These are phyloP conservation scores for Hygrocybe punicea DNA, from an alignment of 768 basidiomycete species.

Conservation along the genomic window DNA sequence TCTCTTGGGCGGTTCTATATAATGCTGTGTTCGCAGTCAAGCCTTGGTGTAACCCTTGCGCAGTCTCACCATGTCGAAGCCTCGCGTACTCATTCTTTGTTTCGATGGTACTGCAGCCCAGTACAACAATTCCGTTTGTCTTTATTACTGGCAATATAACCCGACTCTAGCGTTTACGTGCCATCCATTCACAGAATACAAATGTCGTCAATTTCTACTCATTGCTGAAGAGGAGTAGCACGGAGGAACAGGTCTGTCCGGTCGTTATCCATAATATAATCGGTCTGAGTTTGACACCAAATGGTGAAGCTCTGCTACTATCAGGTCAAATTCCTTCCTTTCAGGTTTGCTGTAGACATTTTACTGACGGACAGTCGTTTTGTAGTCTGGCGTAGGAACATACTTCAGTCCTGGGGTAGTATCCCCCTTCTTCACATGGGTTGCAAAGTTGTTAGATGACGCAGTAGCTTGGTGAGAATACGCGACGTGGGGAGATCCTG, in stretches of 20 bases:
- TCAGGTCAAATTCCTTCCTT: constrained; percentile 45
- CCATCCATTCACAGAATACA: constrained; percentile 43
- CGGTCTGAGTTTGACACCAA: background rate
- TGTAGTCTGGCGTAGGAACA: constrained; percentile 49
- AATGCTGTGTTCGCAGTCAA: background rate
- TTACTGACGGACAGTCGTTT: background rate
- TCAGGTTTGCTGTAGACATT: background rate
- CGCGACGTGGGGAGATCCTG: background rate
- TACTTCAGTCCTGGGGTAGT: constrained; percentile 64
- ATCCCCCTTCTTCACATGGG: constrained; percentile 54
- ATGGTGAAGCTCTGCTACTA: constrained; percentile 52
- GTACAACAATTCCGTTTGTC: constrained; percentile 46
- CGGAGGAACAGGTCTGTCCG: constrained; percentile 40
- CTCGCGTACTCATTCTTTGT: constrained; percentile 56
- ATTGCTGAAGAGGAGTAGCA: constrained; percentile 59
- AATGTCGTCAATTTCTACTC: constrained; percentile 70
- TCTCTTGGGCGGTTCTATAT: no score
- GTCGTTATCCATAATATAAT: background rate
- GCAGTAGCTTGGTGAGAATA: constrained; percentile 66
- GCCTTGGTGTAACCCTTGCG: background rate
- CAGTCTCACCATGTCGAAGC: constrained; percentile 2
- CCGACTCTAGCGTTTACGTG: background rate
- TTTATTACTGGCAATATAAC: background rate
- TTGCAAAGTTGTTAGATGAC: constrained; percentile 59
- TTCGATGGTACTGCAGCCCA: constrained; percentile 66